phyloP scores from a whole-genome alignment of 495 filamentous ascomycete species.

The Podospora anserina region DNA sequence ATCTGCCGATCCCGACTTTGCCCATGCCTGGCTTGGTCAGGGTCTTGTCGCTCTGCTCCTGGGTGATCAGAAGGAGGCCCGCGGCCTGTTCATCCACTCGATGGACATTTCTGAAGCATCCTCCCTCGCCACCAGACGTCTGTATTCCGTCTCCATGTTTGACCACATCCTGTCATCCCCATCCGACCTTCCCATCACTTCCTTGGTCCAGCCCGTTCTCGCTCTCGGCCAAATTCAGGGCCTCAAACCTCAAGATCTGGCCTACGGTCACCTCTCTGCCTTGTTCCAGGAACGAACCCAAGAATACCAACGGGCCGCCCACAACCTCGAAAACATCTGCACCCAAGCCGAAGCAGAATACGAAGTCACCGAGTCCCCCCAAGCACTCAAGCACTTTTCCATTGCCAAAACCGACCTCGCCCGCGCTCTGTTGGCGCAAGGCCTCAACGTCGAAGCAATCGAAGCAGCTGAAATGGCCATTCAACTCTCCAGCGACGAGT shows the following conservation, averaged over 20 bases:
- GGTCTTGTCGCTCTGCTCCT: conserved; percentile 73
- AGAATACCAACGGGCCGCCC: conserved; percentile 61
- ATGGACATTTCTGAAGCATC: conserved; percentile 85
- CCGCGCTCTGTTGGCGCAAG: conserved; percentile 66
- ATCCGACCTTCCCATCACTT: conserved; percentile 55
- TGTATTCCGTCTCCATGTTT: conserved; percentile 74
- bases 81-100: conserved; percentile 86
- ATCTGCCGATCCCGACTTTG: conserved; percentile 88
- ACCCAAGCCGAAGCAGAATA: conserved; percentile 70
- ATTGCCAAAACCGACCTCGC: conserved; percentile 86
- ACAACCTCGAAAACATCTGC: conserved; percentile 63
- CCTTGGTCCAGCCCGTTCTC: conserved; percentile 69
- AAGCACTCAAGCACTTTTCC: conserved; percentile 69
- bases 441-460: conserved; percentile 60
- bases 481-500: conserved; percentile 66
- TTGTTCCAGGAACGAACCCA: conserved; percentile 77
- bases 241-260: conserved; percentile 63
- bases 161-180: conserved; percentile 64
- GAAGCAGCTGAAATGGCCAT: conserved; percentile 72
- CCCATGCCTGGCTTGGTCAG: conserved; percentile 91
- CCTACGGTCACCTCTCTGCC: conserved; percentile 72
- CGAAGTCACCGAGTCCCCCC: conserved; percentile 72
- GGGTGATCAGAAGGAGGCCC: conserved; percentile 72
- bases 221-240: conserved; percentile 75
- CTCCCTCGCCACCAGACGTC: conserved; percentile 64